Base-by-base conservation (phyloP, 306 rosid species). In the Casuarina glauca region DNA sequence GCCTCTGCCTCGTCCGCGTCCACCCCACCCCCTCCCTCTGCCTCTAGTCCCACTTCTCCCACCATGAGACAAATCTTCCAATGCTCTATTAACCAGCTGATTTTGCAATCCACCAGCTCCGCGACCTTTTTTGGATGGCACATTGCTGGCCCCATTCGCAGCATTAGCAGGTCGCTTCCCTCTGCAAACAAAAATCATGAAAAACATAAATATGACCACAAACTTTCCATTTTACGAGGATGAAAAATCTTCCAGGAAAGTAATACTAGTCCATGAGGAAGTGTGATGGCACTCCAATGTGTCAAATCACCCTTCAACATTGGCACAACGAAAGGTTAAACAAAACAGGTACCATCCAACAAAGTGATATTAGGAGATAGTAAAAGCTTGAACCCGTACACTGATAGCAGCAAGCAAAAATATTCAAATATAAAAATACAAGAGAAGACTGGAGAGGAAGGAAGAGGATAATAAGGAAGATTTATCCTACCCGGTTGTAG, bases 21-120 rank as follows among this genome's bases (percentile, higher is more conserved):
- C 85, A 19, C 92, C 88, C 57, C 87, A 73, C 36, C 97, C 91
- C 41, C 89, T 82, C 73, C 98, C 96, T 63, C 86, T 76, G 44
- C 91, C 95, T 77, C 96, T 83, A 60, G 67, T 4, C 41, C 88
- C 88, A 32, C 86, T 84, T 68, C 92, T 83, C 26, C 97, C 94
- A 26, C 95, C 92, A 64, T 83, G 84, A 69, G 96, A 89, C 82
- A 95, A 76, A 53, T 97, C 99, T 64, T 86, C 96, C 78, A 91
- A 82, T 10, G 98, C 98, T 87, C 96, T 96, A 82, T 89, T 88
- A 78, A 88, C 94, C 70, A 93, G 96, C 81, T 96, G 99, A 80
- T 82, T 88, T 81, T 80, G 98, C 36, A 85, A 32, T 75, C 90
- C 89, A 45, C 96, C 97, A 66, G 74, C 81, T 48, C 95, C 97